Percentiles rank a stretch among this genome's conserved stretches.
These are phyloP conservation scores for Penicillium cataractarum DNA, from an alignment of 495 filamentous ascomycete genomes.

Conservation along the genomic window DNA sequence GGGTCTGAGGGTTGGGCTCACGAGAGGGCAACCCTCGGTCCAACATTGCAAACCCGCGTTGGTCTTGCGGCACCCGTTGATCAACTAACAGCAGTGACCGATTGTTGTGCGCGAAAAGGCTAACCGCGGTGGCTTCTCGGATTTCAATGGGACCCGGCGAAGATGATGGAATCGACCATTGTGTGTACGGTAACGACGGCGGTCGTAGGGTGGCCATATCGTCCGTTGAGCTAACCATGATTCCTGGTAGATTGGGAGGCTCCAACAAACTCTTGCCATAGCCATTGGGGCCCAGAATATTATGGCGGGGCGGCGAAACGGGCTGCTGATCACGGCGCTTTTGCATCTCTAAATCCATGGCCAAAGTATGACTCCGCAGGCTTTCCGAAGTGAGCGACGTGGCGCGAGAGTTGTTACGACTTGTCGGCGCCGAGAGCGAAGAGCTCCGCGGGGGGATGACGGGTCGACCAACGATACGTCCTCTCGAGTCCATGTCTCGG, in stretches of 20 bases:
- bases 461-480: conserved; percentile 48
- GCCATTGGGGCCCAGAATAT: conserved; percentile 18
- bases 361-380: conserved; percentile 60
- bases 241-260: conserved; percentile 29
- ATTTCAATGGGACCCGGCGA: conserved; percentile 57
- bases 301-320: conserved; percentile 29
- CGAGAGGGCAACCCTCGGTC: conserved; percentile 25
- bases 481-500: conserved; percentile 31
- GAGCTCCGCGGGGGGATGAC: conserved; percentile 63
- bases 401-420: conserved; percentile 65
- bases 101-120: conserved; percentile 86
- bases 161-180: conserved; percentile 52
- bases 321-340: conserved; percentile 30
- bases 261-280: conserved; percentile 17
- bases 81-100: conserved; percentile 78
- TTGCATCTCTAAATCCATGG: conserved; percentile 40
- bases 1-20: conserved; percentile 29
- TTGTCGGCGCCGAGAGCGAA: conserved; percentile 73
- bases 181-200: conserved; percentile 50
- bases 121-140: conserved; percentile 78
- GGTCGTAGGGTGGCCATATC: conserved; percentile 44
- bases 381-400: conserved; percentile 64
- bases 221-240: conserved; percentile 37
- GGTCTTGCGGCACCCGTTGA: conserved; percentile 53
- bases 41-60: conserved; percentile 27